A percentile compares a stretch with the other conserved stretches of the same genome.
phyloP scores from a whole-genome alignment of 2,329 filamentous ascomycete genomes.

The Pyricularia pennisetigena region DNA sequence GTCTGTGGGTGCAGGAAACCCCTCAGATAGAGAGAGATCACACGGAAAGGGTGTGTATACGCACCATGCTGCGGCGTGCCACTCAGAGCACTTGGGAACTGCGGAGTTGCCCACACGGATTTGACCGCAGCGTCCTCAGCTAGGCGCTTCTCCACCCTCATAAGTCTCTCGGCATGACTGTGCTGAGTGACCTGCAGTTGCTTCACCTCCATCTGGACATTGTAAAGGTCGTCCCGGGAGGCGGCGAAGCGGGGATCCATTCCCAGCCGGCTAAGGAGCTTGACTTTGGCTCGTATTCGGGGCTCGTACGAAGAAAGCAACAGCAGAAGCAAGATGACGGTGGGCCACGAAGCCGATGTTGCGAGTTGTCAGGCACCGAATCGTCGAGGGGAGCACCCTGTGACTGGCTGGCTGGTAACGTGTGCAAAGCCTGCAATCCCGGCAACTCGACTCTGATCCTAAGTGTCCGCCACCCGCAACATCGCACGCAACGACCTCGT shows the following conservation, averaged over 20 bases:
- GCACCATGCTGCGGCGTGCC: constrained; percentile 81
- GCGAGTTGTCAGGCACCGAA: neutral
- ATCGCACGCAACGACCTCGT: constrained; percentile 29
- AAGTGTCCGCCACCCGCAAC: constrained; percentile 31
- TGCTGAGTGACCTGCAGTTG: constrained; percentile 55
- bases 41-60: constrained; percentile 2
- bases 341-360: neutral
- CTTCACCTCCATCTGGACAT: constrained; percentile 62
- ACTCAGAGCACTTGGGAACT: constrained; percentile 77
- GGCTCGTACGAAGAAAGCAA: neutral
- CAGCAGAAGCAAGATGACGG: neutral
- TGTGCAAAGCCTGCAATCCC: neutral
- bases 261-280: constrained; percentile 21
- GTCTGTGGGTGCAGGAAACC: neutral
- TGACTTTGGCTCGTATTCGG: neutral
- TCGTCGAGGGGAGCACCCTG: neutral
- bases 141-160: constrained; percentile 55
- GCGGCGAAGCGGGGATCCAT: constrained; percentile 56
- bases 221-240: constrained; percentile 55
- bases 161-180: constrained; percentile 51
- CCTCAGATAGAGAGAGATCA: neutral
- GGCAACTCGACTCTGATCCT: constrained; percentile 8
- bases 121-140: constrained; percentile 61
- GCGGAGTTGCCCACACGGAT: constrained; percentile 84
- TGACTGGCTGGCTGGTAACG: neutral